Evolutionary conservation across 441 rosid genomes (phyloP), one percentile per base, ranked within the genome.

Genomic region (Hura crepitans): DNA sequence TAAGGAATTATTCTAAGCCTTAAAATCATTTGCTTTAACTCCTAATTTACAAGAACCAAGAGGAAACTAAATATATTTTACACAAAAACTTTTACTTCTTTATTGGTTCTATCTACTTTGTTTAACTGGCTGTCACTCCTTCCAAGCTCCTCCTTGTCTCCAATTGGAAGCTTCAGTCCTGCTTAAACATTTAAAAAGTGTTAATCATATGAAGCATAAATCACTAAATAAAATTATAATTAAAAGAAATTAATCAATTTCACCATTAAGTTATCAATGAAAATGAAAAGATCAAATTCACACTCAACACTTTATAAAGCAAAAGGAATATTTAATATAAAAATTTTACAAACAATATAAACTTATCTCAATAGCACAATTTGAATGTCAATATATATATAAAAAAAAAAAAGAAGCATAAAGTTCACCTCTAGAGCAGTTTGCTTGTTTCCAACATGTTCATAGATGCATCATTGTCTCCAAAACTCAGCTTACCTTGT

Each of bases 91-190:
- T 11, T 60, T 60, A 58, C 15, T 51, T 63, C 63, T 11, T 66
- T 63, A 72, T 61, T 75, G 33, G 43, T 3, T 18, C 55, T 39
- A 54, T 64, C 31, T 68, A 51, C 17, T 65, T 43, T 39, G 4
- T 18, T 17, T 8, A 14, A 17, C 23, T 37, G 65, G 6, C 31
- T 35, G 39, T 5, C 39, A 35, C 6, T 35, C 4, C 7, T 5
- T 4, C 7, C 4, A 14, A 27, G n/a, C 61, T 25, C 47, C 58
- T 39, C 37, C 58, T 30, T 54, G 23, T 51, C 20, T 62, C 39
- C 61, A 58, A 22, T 23, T 50, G 69, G 59, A 65, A 60, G 68
- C 68, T 43, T 39, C 47, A 59, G 22, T 31, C 20, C 63, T 59
- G 65, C 65, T 4, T 23, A n/a, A 20, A 22, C 12, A 39, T 11